Evolutionary conservation across 2,329 filamentous ascomycete species (phyloP).

Genomic region (Hypoxylon sp.): DNA sequence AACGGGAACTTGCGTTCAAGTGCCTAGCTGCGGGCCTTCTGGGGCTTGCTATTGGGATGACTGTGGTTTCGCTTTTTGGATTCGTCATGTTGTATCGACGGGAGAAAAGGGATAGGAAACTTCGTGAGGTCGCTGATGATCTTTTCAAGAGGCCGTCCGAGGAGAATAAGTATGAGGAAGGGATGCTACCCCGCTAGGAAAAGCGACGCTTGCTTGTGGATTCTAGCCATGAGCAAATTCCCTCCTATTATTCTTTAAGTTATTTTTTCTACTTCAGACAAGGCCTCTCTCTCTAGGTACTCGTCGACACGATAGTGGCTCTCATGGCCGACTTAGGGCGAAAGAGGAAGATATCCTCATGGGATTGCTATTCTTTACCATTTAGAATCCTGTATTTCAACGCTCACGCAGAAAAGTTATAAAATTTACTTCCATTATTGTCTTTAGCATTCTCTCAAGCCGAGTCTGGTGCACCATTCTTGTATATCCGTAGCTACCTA

Average conservation of each 20-base stretch:
- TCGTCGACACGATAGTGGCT: neutral
- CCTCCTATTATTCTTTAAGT: neutral
- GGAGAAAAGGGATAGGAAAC: slow-evolving; percentile 9
- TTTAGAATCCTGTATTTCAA: neutral
- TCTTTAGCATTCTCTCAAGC: neutral
- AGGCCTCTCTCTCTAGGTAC: neutral
- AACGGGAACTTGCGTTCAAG: neutral
- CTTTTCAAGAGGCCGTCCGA: neutral
- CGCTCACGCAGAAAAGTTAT: neutral
- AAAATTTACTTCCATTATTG: neutral
- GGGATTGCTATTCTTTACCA: neutral
- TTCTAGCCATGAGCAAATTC: neutral
- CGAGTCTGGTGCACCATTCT: neutral
- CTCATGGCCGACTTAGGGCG: neutral
- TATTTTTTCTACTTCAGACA: neutral
- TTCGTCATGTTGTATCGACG: slow-evolving; percentile 22
- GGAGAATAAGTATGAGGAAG: slow-evolving; percentile 15
- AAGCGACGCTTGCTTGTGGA: slow-evolving; percentile 6
- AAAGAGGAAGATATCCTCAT: neutral
- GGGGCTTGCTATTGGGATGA: slow-evolving; percentile 14
- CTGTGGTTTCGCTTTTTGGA: slow-evolving; percentile 10
- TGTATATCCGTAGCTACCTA: neutral
- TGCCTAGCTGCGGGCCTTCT: slow-evolving; percentile 13
- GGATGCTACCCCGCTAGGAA: neutral
- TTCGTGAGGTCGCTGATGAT: neutral